Base-by-base conservation (phyloP, 192 early-diverging fungal species). In the Backusella tarrabulga region DNA sequence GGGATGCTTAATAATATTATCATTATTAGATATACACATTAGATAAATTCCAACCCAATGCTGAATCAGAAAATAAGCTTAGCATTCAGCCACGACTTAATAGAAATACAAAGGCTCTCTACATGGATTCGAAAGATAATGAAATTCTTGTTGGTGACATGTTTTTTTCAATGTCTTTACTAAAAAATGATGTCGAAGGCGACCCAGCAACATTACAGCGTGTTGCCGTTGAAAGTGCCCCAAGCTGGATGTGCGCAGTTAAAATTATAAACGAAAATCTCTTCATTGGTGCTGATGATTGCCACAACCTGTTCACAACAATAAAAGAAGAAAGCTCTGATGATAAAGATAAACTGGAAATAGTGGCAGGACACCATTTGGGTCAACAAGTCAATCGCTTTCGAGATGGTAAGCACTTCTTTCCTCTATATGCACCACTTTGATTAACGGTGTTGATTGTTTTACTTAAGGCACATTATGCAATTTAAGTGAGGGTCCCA, bases 301-400 rank as follows among this genome's bases (percentile, higher is more conserved):
- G 72, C 19, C 68, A 75, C 44, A 93, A 94, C 75, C 32, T 96
- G 19, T 90, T 92, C 40, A 86, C 89, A 6, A 42, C 79, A 29
- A 79, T 38, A 23, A 89, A 88, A n/a, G 84, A 87, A 21, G 88
- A 29, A 29, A 75, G 84, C 1, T 12, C 29, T 23, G n/a, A 21
- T 26, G 11, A 23, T 34, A 17, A 19, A 11, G 44, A 50, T 15
- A 40, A 40, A 66, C 77, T 98, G 68, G 84, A 86, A 42, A 79
- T 88, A 15, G 80, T 86, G 73, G 95, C 88, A n/a, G 85, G 87
- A 66, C 95, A 83, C 81, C 94, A 96, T 75, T 32, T 97, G 42
- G 96, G 96, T 29, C 93, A 96, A 71, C 80, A 85, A 35, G 85
- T 99, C 76, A 98, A 97, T 79, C 84, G 88, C 9, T 88, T 99